Evolutionary conservation across 2,329 filamentous ascomycete species (phyloP), one percentile per base, ranked within the genome.

Genomic region (Stemphylium lycopersici): DNA sequence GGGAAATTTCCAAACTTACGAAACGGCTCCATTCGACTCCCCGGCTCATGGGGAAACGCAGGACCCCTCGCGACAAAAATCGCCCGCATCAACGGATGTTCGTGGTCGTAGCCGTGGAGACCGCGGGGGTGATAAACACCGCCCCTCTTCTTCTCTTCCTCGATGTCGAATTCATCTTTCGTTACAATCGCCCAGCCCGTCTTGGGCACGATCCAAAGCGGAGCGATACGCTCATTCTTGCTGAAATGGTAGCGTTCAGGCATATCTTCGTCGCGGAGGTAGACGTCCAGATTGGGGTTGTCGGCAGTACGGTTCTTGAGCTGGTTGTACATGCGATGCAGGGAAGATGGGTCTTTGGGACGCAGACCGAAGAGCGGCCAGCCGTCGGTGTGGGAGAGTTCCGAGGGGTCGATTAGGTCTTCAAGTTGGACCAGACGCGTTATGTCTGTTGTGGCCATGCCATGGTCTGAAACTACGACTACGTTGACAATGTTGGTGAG

Each of bases 401-500:
- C 83, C 43, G 78, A 79, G 5, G 89, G 82, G 71, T 97, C 91
- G 41, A 98, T 81, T 3, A 98, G 77, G 68, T 97, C 91, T 60
- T 99, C 95, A 2, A 98, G 81, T 75, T 98, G 95, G 22, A 98
- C 83, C 40, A 98, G 80, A 10, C 95, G 85, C 15, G 87, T 82
- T 0, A 84, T 85, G 55, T 93, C 90, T 0, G 95, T 98, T 0
- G 92, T 96, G 1, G 95, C 95, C 95, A 99, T 99, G 45, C 95
- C 95, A 72, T 99, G 95, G 72, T 99, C 95, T 0, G 92, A 97
- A 2, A 99, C 93, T n/a, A 99, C 83, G 31, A 99, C 87, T 6
- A 99, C 84, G 63, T 99, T 99, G 70, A 98, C 91, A 56, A 99
- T 90, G 16, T 88, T 73, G 0, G 92, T 96, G 45, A 99, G 78